A percentile compares a stretch with the other conserved stretches of the same genome.
phyloP scores from a whole-genome alignment of 345 rosid genomes.

The Citrus medica region DNA sequence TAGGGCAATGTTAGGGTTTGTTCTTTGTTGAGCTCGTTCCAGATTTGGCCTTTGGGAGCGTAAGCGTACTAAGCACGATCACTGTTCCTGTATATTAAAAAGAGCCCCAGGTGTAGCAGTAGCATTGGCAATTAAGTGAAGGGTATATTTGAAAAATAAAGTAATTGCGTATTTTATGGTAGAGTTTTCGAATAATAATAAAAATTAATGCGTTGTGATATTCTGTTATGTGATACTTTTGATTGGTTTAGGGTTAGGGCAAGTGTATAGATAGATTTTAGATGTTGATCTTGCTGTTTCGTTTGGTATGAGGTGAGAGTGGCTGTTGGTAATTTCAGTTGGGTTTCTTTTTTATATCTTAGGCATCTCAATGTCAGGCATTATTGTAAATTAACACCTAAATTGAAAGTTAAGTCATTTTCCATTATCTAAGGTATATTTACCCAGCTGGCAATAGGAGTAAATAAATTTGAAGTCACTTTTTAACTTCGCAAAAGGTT shows the following conservation, averaged over 20 bases:
- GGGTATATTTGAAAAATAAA: not conserved
- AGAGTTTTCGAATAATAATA: not conserved
- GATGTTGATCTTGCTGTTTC: not conserved
- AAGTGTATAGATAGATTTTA: not conserved
- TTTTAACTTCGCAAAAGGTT: not conserved
- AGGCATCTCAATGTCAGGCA: not conserved
- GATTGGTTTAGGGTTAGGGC: constrained; percentile 4
- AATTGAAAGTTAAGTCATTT: not conserved
- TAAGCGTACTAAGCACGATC: not conserved
- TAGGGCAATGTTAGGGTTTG: constrained; percentile 22
- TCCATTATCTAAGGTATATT: not conserved
- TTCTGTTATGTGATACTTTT: not conserved
- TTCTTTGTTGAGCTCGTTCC: not conserved
- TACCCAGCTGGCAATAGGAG: not conserved
- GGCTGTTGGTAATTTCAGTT: not conserved
- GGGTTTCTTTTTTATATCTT: not conserved
- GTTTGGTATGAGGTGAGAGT: not conserved
- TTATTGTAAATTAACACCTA: not conserved
- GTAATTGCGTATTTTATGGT: not conserved
- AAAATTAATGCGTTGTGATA: not conserved
- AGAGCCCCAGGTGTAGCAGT: not conserved
- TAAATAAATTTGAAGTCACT: not conserved
- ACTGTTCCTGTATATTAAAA: not conserved
- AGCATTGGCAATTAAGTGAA: not conserved
- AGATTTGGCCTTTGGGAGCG: constrained; percentile 7